These are phyloP conservation scores for Geotrichum macrosporum DNA, from an alignment of 1,139 yeast genomes.

Conservation along the genomic window DNA sequence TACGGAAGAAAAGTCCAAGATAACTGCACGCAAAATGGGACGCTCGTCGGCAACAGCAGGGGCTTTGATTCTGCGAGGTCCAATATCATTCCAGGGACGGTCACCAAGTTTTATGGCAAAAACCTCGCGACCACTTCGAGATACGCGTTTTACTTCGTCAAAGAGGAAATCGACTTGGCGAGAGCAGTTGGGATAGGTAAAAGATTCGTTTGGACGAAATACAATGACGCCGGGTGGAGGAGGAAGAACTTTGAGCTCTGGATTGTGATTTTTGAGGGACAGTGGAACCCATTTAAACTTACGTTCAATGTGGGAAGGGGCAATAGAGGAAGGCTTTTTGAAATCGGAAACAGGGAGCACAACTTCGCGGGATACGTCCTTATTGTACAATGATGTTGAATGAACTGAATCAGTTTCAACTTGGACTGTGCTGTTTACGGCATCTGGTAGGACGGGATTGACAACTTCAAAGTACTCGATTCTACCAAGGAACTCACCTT, in stretches of 20 bases:
- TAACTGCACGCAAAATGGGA: constrained; percentile 66
- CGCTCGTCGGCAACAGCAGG: constrained; percentile 36
- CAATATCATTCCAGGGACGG: constrained; percentile 73
- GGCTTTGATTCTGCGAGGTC: constrained; percentile 13
- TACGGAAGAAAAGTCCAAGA: constrained; percentile 76
- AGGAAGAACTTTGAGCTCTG: constrained; percentile 54
- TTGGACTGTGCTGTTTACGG: too few relatives aligned
- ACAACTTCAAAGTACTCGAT: constrained; percentile 42
- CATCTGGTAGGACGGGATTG: too few relatives aligned
- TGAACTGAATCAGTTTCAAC: not conserved
- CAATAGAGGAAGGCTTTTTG: too few relatives aligned
- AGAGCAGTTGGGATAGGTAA: constrained; percentile 77
- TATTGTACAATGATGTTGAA: not conserved
- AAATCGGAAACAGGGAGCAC: too few relatives aligned
- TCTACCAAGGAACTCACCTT: constrained; percentile 78
- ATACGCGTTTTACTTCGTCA: constrained; percentile 59
- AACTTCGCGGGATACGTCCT: too few relatives aligned
- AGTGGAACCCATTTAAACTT: constrained; percentile 66
- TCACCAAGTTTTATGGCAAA: constrained; percentile 48
- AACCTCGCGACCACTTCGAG: constrained; percentile 47
- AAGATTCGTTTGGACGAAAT: constrained; percentile 75
- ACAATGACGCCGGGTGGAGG: constrained; percentile 93
- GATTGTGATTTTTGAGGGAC: constrained; percentile 53
- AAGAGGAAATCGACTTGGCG: constrained; percentile 64
- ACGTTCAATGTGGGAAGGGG: constrained; percentile 1